Evolutionary conservation across 2,329 filamentous ascomycete species (phyloP), one percentile per base, ranked within the genome.

Genomic region (Bipolaris victoriae): DNA sequence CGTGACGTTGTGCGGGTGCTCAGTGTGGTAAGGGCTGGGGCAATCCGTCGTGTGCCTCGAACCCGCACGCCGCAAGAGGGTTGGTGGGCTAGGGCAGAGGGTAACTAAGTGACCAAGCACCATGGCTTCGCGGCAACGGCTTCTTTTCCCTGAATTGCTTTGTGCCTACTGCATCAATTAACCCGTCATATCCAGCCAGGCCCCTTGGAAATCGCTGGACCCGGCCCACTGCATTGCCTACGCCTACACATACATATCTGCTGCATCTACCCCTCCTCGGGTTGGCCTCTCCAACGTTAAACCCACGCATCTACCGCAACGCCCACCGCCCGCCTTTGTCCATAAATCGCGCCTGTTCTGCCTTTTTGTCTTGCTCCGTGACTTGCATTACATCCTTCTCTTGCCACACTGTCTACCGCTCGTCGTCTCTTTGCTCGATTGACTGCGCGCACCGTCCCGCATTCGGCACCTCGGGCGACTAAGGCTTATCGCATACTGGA

Each of bases 241-340:
- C 41, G 15, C 24, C 24, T 40, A 20, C 52, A 48, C 52, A 48
- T 71, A 71, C 68, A 69, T 71, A 70, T 68, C 51, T 67, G 65
- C 65, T 72, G 72, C 72, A 67, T 63, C 58, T 70, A 69, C 71
- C 71, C 70, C 71, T 67, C 73, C 65, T 69, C 56, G 41, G 49
- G 40, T 52, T 46, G 49, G 49, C 41, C 49, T 48, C 51, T 44
- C 41, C 60, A 52, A 50, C 41, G 36, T 61, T 57, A 52, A 47
- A n/a, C 40, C 16, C 44, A 44, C 24, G 55, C 55, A 57, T 43
- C 35, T 41, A 39, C 35, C 49, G 33, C 22, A 52, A 49, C 62
- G 48, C 59, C 49, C 20, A 51, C 49, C 24, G 46, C 49, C 52
- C 55, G 51, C 39, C 57, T 58, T 36, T 46, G 55, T 52, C 48